These are phyloP conservation scores for Neurospora sp. DNA, from an alignment of 495 filamentous ascomycete species.

Conservation along the genomic window DNA sequence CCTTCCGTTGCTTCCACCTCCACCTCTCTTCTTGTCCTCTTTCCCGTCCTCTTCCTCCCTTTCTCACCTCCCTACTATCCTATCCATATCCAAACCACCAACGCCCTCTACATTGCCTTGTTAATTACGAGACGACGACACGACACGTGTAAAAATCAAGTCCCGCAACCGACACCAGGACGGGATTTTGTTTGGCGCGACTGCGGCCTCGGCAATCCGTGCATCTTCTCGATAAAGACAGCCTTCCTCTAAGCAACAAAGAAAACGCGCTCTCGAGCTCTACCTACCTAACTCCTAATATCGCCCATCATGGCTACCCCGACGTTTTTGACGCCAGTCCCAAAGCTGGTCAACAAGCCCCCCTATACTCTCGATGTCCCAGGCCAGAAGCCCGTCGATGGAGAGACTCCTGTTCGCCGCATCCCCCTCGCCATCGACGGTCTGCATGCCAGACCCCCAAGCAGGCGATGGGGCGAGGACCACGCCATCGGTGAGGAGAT, in stretches of 20 bases:
- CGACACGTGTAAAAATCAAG: neutral
- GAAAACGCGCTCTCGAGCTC: neutral
- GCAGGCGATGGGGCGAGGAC: neutral
- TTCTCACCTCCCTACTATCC: neutral
- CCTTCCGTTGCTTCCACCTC: neutral
- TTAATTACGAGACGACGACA: neutral
- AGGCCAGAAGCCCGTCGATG: conserved; percentile 57
- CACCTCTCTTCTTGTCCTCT: neutral
- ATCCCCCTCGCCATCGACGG: conserved; percentile 62
- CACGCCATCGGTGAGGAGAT: conserved; percentile 53
- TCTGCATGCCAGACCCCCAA: conserved; percentile 41
- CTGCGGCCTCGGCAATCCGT: neutral
- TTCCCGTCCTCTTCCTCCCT: neutral
- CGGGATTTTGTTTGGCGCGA: neutral
- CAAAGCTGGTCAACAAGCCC: conserved; percentile 20
- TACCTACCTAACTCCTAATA: neutral
- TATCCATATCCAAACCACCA: neutral
- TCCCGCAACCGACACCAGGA: neutral
- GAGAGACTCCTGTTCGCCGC: conserved; percentile 86
- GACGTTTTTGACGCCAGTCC: neutral
- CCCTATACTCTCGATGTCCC: conserved; percentile 78
- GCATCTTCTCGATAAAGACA: neutral
- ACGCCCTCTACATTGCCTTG: neutral
- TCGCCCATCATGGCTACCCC: neutral
- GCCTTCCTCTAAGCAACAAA: neutral